phyloP scores from a whole-genome alignment of 140 eudicot genomes.

The Ambrosia hybrid region DNA sequence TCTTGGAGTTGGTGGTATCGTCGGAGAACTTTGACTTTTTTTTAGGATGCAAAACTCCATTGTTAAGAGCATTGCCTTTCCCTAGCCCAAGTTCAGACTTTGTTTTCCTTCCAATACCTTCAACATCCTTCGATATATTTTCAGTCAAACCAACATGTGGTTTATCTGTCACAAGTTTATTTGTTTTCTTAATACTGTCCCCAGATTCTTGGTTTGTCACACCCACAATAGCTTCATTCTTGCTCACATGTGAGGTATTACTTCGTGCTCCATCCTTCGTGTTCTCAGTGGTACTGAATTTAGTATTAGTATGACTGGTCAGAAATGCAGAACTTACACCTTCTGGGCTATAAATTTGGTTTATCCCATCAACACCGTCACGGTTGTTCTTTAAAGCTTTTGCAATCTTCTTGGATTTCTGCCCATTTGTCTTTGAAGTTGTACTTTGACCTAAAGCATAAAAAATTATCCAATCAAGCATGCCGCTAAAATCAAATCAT shows the following conservation, averaged over 20 bases:
- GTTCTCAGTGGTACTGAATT: conserved; percentile 36
- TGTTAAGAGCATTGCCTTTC: conserved; percentile 13
- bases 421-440: conserved; percentile 41
- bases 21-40: conserved; percentile 54
- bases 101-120: conserved; percentile 18
- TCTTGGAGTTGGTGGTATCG: conserved; percentile 41
- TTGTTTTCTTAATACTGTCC: conserved; percentile 27
- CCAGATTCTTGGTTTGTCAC: conserved; percentile 30
- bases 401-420: conserved; percentile 39
- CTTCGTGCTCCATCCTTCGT: conserved; percentile 33
- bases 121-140: conserved; percentile 40
- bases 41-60: conserved; percentile 41
- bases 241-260: conserved; percentile 32
- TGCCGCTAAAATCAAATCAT: conserved; percentile 15
- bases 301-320: conserved; percentile 24
- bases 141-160: conserved; percentile 34
- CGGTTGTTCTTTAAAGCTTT: conserved; percentile 44
- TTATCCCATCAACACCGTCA: conserved; percentile 28
- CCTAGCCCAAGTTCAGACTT: conserved; percentile 13
- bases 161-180: conserved; percentile 40
- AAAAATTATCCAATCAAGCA: conserved; percentile 17
- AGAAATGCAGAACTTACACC: conserved; percentile 28
- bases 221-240: conserved; percentile 37
- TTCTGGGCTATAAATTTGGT: conserved; percentile 25
- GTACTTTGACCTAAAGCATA: conserved; percentile 30